Conservation (phyloP, 2,329 filamentous ascomycete genomes). For the Neonectria hederae region DNA sequence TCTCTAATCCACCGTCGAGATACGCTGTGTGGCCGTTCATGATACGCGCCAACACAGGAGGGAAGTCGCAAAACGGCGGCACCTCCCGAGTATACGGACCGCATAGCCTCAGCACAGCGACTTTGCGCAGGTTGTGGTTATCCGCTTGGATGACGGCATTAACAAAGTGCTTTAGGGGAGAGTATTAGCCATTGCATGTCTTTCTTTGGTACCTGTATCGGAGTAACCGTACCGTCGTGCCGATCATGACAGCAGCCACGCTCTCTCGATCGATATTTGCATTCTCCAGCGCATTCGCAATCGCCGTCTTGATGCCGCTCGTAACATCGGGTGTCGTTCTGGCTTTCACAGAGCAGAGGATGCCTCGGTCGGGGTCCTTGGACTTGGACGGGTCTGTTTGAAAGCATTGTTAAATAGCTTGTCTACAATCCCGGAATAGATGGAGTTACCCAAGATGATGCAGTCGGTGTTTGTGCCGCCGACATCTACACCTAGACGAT, state of each 20-base stretch:
- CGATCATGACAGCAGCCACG: slow-evolving; percentile 59
- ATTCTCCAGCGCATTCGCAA: slow-evolving; percentile 51
- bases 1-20: slow-evolving; percentile 57
- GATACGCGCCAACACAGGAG: slow-evolving; percentile 54
- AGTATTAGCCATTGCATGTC: too few relatives aligned
- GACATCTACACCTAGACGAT: too few relatives aligned
- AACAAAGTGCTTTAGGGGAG: slow-evolving; percentile 55
- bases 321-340: slow-evolving; percentile 58
- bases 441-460: too few relatives aligned
- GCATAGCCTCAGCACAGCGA: slow-evolving; percentile 63
- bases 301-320: slow-evolving; percentile 55
- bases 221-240: slow-evolving; percentile 50
- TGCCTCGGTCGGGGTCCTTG: slow-evolving; percentile 49
- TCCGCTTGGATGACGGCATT: slow-evolving; percentile 65
- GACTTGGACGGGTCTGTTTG: slow-evolving; percentile 47
- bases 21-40: slow-evolving; percentile 55
- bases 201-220: too few relatives aligned
- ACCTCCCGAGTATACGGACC: slow-evolving; percentile 60
- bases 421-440: too few relatives aligned
- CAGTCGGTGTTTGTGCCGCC: too few relatives aligned
- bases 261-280: slow-evolving; percentile 43
- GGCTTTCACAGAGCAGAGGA: slow-evolving; percentile 58
- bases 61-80: slow-evolving; percentile 62
- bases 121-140: slow-evolving; percentile 53
- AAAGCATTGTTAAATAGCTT: too few relatives aligned